phyloP scores from a whole-genome alignment of 202 grass and related monocot genomes.

The Musa balbisiana region DNA sequence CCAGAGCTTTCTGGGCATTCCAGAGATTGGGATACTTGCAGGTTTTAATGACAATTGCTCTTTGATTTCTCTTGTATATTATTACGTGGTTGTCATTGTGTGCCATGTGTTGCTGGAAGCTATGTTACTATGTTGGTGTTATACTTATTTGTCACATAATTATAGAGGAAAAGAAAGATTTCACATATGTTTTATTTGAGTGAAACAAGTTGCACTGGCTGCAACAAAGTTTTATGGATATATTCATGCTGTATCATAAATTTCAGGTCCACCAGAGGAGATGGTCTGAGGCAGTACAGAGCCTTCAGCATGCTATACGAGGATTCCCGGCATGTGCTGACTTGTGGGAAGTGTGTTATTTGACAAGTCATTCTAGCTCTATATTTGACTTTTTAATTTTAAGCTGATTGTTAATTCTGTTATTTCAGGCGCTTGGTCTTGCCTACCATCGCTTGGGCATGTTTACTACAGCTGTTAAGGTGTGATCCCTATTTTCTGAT shows the following conservation, averaged over 20 bases:
- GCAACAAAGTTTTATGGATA: background rate
- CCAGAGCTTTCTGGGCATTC: conserved; percentile 79
- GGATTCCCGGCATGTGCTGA: conserved; percentile 71
- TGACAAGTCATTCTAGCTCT: conserved; percentile 7
- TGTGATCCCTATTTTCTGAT: conserved; percentile 7
- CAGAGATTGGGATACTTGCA: conserved; percentile 82
- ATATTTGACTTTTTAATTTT: conserved; percentile 10
- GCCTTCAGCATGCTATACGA: conserved; percentile 79
- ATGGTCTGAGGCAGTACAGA: conserved; percentile 82
- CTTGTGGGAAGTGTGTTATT: conserved; percentile 78
- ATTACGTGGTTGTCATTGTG: background rate
- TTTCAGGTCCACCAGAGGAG: conserved; percentile 88
- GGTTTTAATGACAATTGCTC: conserved; percentile 29
- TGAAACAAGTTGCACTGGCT: background rate
- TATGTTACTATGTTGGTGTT: background rate
- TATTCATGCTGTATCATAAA: background rate
- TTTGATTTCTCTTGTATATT: background rate
- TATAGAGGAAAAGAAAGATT: background rate
- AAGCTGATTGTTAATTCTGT: conserved; percentile 30
- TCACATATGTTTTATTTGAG: background rate
- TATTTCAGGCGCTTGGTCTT: conserved; percentile 77
- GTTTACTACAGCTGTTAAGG: conserved; percentile 92
- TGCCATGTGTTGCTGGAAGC: background rate
- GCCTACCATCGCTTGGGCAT: conserved; percentile 93
- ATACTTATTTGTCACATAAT: background rate